phyloP scores from a whole-genome alignment of 305 asterid species.

The Solanum hybrid region DNA sequence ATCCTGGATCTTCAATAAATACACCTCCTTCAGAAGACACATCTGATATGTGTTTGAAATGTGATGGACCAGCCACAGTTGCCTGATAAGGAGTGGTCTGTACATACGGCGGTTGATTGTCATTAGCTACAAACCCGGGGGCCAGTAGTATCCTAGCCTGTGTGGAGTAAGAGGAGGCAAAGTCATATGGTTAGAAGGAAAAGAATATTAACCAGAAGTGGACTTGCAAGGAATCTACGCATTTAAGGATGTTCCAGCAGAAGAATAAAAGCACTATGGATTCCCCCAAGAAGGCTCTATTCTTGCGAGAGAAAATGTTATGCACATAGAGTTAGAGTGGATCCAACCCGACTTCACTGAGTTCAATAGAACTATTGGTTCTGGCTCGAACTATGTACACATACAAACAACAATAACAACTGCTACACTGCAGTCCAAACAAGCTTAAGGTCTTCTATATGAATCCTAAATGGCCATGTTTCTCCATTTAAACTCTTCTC shows the following conservation, averaged over 20 bases:
- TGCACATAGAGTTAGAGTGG: background rate
- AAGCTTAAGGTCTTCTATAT: background rate
- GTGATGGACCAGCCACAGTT: background rate
- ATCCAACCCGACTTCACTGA: background rate
- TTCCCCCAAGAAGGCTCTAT: background rate
- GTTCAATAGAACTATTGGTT: background rate
- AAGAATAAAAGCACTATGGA: background rate
- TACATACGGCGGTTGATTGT: conserved; percentile 22
- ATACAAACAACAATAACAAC: background rate
- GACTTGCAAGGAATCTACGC: background rate
- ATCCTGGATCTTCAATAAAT: conserved; percentile 18
- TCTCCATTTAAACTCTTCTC: background rate
- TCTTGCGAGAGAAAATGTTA: background rate
- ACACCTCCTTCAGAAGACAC: conserved; percentile 9
- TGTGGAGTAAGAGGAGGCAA: background rate
- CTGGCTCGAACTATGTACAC: background rate
- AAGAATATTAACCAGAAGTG: background rate
- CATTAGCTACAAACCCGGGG: conserved; percentile 41
- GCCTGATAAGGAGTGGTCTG: background rate
- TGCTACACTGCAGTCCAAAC: background rate
- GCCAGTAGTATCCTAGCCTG: conserved; percentile 89
- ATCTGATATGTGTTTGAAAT: conserved; percentile 2
- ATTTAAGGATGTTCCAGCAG: background rate
- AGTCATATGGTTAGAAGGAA: background rate
- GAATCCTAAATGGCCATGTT: background rate